Conservation (phyloP, 192 early-diverging fungal species). For the Lobosporangium transversale region DNA sequence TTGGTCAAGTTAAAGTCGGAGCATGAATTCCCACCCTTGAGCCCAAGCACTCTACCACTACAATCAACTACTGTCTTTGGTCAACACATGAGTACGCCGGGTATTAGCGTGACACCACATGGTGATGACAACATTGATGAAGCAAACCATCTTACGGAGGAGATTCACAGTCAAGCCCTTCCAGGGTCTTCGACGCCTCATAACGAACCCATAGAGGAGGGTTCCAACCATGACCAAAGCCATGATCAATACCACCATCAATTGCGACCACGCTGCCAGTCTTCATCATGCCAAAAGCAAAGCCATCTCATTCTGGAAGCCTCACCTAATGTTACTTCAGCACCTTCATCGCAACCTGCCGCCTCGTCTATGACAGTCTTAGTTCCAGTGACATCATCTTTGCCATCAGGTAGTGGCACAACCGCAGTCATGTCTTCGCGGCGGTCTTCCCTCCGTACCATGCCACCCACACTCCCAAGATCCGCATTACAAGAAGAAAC, state of each 20-base stretch:
- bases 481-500: slow-evolving; percentile 40
- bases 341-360: neutral
- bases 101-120: slow-evolving; percentile 28
- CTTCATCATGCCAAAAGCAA: slow-evolving; percentile 4
- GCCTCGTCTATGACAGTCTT: slow-evolving; percentile 8
- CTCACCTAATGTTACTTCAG: slow-evolving; percentile 3
- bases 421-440: slow-evolving; percentile 15
- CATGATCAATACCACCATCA: too few species aligned
- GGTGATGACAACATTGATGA: slow-evolving; percentile 1
- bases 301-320: slow-evolving; percentile 26
- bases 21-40: neutral
- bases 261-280: too few species aligned
- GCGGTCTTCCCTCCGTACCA: slow-evolving; percentile 23
- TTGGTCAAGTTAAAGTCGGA: slow-evolving; percentile 32
- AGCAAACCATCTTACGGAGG: slow-evolving; percentile 2
- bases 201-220: slow-evolving; percentile 11
- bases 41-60: neutral
- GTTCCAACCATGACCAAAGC: neutral
- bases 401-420: slow-evolving; percentile 22
- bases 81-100: slow-evolving; percentile 15
- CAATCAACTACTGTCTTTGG: too few species aligned
- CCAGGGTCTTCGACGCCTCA: slow-evolving; percentile 1
- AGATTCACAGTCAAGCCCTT: too few species aligned
- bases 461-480: slow-evolving; percentile 28
- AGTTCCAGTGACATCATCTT: slow-evolving; percentile 14